Conservation (phyloP, 805 yeast genomes). For the Pichia deserticola region DNA sequence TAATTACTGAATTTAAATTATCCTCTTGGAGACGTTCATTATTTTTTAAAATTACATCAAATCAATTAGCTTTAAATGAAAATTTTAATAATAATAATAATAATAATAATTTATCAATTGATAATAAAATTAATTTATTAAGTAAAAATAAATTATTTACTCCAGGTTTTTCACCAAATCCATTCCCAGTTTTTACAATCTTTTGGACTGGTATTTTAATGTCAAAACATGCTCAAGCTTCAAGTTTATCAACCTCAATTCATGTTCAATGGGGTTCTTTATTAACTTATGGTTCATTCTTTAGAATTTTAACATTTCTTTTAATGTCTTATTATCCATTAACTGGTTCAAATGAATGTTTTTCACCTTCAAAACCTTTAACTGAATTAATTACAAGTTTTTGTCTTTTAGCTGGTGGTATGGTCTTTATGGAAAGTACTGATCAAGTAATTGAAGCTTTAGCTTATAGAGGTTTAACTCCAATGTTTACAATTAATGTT, state of each 20-base stretch:
- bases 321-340: constrained; percentile 41
- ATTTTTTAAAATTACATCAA: constrained; percentile 17
- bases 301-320: constrained; percentile 60
- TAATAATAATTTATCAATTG: constrained; percentile 3
- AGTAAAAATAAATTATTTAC: constrained; percentile 24
- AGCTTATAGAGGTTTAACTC: constrained; percentile 73
- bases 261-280: constrained; percentile 92
- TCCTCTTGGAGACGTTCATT: constrained; percentile 46
- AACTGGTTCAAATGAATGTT: constrained; percentile 18
- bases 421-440: constrained; percentile 86
- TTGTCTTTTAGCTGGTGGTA: constrained; percentile 79
- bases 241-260: constrained; percentile 64
- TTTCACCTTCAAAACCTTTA: constrained; percentile 62
- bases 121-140: constrained; percentile 5
- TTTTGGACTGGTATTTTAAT: constrained; percentile 95
- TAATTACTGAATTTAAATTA: constrained; percentile 65
- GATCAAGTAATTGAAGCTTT: constrained; percentile 78
- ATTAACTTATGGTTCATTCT: constrained; percentile 72
- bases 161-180: constrained; percentile 85
- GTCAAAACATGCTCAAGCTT: constrained; percentile 91
- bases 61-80: constrained; percentile 6
- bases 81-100: constrained; percentile 10
- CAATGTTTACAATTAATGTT: constrained; percentile 87
- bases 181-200: constrained; percentile 87
- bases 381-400: constrained; percentile 80